Evolutionary conservation across 805 yeast species (phyloP), one percentile per base, ranked within the genome.

Genomic region (Schizosaccharomyces japonicus): DNA sequence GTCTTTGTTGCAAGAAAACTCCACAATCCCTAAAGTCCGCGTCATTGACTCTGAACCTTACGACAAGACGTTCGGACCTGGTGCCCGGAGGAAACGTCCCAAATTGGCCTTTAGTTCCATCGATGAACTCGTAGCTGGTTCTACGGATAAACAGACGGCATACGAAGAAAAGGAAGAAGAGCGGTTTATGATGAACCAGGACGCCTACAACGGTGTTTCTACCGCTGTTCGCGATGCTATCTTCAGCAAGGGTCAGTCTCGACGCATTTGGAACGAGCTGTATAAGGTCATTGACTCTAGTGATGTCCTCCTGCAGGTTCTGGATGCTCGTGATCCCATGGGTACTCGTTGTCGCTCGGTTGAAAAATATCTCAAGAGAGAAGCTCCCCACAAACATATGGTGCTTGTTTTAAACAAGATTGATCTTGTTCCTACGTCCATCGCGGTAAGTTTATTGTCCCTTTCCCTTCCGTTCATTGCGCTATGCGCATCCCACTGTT

Each of bases 401-500:
- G 79, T 87, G 55, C 85, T 79, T 60, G 94, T 90, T 49, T 67
- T 87, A 65, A 87, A 87, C 73, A 87, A 87, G 71, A 85, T 95
- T 73, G 98, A 87, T 69, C 75, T 87, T 58, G 95, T 87, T 47
- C 98, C 98, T 53, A 87, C 95, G 44, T 87, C 96, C 95, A 95
- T 83, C 58, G 95, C 96, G 58, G 96, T 85, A 83, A 73, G 96
- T 84, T 44, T 51, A 48, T 48, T 47, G 45, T 45, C 49, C 45
- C 42, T 47, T 52, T 50, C 48, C 45, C 39, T 52, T 49, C 51
- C 31, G 49, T 42, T 48, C 48, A n/a, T n/a, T n/a, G n/a, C 40
- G 19, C 52, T 51, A 30, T n/a, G 32, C 48, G 49, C 40, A 47
- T 47, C 61, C 94, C 95, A 82, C 80, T 75, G 87, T 72, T 76